phyloP scores from a whole-genome alignment of 1,139 yeast genomes.

The Yamadazyma oceani region DNA sequence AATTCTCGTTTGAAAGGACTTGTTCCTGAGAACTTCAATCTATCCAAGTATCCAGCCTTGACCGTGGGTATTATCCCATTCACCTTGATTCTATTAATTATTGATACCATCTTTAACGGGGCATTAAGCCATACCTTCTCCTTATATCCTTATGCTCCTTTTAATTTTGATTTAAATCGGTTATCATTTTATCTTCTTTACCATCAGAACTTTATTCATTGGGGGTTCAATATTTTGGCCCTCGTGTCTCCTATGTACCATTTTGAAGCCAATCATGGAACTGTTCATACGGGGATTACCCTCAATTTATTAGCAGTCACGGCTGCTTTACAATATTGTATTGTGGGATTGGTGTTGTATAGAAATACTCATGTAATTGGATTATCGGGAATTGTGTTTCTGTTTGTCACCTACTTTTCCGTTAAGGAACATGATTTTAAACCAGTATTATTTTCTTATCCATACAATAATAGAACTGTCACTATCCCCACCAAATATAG shows the following conservation, averaged over 20 bases:
- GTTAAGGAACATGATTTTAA: conserved; percentile 54
- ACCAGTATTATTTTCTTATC: conserved; percentile 40
- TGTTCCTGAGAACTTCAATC: conserved; percentile 3
- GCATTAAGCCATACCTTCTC: conserved; percentile 24
- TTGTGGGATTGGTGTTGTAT: conserved; percentile 52
- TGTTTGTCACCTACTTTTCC: conserved; percentile 64
- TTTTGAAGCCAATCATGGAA: conserved; percentile 78
- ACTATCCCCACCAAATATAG: conserved; percentile 60
- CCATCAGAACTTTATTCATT: conserved; percentile 62
- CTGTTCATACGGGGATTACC: conserved; percentile 83
- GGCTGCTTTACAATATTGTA: conserved; percentile 67
- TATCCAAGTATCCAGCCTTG: conserved; percentile 52
- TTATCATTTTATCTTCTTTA: conserved; percentile 75
- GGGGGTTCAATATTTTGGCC: conserved; percentile 61
- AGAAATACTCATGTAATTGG: conserved; percentile 63
- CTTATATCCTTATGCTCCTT: conserved; percentile 58
- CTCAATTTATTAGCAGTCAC: conserved; percentile 71
- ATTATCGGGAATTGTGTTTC: conserved; percentile 74
- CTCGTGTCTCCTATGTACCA: conserved; percentile 61
- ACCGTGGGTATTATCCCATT: conserved; percentile 65
- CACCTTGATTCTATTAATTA: conserved; percentile 38
- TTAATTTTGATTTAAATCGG: conserved; percentile 57
- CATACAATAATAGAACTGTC: conserved; percentile 21
- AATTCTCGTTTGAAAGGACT: conserved; percentile 3
- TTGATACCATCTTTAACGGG: conserved; percentile 24